Conservation (phyloP, 176 grass and related monocot genomes). For the Carex myosuroides region DNA sequence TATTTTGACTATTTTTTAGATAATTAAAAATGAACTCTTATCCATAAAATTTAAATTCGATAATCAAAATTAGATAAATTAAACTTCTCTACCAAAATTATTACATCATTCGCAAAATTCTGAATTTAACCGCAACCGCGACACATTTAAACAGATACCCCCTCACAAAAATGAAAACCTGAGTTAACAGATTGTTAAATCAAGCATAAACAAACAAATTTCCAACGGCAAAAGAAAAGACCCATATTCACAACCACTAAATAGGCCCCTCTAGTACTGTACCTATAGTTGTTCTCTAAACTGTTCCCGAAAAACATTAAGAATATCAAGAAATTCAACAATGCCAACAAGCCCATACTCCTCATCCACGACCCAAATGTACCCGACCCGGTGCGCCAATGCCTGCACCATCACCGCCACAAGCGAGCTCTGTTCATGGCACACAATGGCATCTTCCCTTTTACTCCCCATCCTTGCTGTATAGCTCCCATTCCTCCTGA, state of each 20-base stretch:
- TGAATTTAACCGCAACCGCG: background rate
- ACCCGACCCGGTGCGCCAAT: conserved; percentile 50
- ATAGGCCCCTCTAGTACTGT: background rate
- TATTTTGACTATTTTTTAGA: too few species aligned
- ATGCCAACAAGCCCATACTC: conserved; percentile 37
- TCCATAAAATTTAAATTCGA: too few species aligned
- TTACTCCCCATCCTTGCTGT: conserved; percentile 26
- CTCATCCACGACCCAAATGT: conserved; percentile 61
- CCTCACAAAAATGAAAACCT: background rate
- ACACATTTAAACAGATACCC: background rate
- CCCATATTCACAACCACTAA: background rate
- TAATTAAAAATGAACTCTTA: too few species aligned
- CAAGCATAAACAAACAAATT: background rate
- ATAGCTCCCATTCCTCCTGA: conserved; percentile 10
- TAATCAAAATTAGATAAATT: background rate
- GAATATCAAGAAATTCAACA: conserved; percentile 47
- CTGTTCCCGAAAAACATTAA: conserved; percentile 43
- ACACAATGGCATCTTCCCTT: conserved; percentile 39
- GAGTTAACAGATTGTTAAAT: background rate
- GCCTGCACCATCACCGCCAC: conserved; percentile 78
- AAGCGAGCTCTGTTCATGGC: conserved; percentile 49
- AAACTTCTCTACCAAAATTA: background rate
- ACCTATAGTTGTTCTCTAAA: conserved; percentile 2
- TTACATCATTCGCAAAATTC: background rate
- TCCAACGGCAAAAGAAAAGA: background rate